Conservation (phyloP, 306 rosid species). For the Sicyos edulis region DNA sequence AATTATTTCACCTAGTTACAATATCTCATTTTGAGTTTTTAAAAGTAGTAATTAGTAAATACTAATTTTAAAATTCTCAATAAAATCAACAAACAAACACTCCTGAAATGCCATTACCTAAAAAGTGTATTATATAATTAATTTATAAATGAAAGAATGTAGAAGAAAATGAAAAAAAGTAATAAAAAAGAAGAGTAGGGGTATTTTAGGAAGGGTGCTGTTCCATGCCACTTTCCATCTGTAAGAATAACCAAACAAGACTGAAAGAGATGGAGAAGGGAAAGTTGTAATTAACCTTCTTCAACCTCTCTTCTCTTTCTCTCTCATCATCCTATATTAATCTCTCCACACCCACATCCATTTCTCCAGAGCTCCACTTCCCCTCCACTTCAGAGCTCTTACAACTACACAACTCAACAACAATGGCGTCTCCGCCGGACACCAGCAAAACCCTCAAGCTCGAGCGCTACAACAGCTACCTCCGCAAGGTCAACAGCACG, state of each 20-base stretch:
- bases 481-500: conserved; percentile 72
- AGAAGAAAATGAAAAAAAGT: not conserved
- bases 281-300: conserved; percentile 68
- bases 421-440: conserved; percentile 82
- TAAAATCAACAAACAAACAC: no score
- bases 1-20: no score
- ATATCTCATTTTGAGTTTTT: no score
- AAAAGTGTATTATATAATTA: no score
- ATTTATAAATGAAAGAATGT: no score
- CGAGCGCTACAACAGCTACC: conserved; percentile 83
- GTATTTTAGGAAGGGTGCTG: not conserved
- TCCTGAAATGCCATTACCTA: no score
- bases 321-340: conserved; percentile 43
- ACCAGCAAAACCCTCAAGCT: conserved; percentile 82
- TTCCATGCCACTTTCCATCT: conserved; percentile 42
- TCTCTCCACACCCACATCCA: conserved; percentile 25
- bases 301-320: conserved; percentile 3
- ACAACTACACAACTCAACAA: no score
- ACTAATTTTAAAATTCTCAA: no score
- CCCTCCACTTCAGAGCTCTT: conserved; percentile 13
- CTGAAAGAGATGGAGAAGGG: conserved; percentile 30
- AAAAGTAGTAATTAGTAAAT: no score
- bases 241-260: conserved; percentile 24
- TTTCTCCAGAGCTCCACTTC: conserved; percentile 18
- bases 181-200: not conserved